phyloP scores from a whole-genome alignment of 23 red algal species.

The Gracilariopsis chorda region DNA sequence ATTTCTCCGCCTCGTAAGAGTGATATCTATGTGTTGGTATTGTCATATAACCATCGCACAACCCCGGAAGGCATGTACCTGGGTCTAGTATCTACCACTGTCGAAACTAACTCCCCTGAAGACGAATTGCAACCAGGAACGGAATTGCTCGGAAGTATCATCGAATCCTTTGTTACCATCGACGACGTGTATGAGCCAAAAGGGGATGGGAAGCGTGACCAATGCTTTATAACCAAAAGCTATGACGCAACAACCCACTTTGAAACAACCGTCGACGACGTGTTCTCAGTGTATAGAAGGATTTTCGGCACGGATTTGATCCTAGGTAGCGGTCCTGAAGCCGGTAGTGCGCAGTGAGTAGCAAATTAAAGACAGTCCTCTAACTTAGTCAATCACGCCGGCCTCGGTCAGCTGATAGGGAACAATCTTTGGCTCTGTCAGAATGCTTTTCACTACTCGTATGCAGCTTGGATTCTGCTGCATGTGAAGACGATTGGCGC shows the following conservation, averaged over 20 bases:
- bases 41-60: conserved; percentile 84
- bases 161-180: conserved; percentile 83
- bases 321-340: conserved; percentile 37
- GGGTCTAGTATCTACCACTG: conserved; percentile 91
- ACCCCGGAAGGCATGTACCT: conserved; percentile 83
- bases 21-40: conserved; percentile 96
- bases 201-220: conserved; percentile 47
- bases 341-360: conserved; percentile 30
- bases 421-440: background rate
- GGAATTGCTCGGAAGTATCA: conserved; percentile 76
- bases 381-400: conserved; percentile 23
- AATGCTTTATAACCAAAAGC: conserved; percentile 76
- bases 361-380: conserved; percentile 17
- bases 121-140: conserved; percentile 73
- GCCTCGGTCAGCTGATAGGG: conserved; percentile 11
- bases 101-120: conserved; percentile 81
- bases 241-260: conserved; percentile 99
- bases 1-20: conserved; percentile 68
- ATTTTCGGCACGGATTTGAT: conserved; percentile 77
- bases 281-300: conserved; percentile 89
- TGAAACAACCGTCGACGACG: conserved; percentile 91
- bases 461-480: background rate
- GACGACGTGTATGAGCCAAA: conserved; percentile 92
- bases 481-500: conserved; percentile 25
- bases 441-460: background rate